A percentile compares a stretch with the other conserved stretches of the same genome.
Conservation (phyloP, 306 rosid species). For the Prunus persica region Prunus_persica_NCBIv2 NC_034012.1:3660001-3660500, state of each 20-base stretch:
- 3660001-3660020: slow-evolving; percentile 95
- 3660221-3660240: slow-evolving; percentile 76
- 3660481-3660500: slow-evolving; percentile 58
- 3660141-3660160: neutral
- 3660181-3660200: slow-evolving; percentile 21
- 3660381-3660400: slow-evolving; percentile 76
- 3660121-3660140: slow-evolving; percentile 59
- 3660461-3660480: slow-evolving; percentile 69
- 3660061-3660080: slow-evolving; percentile 57
- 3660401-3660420: slow-evolving; percentile 58
- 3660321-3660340: slow-evolving; percentile 75
- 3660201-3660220: slow-evolving; percentile 74
- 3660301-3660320: slow-evolving; percentile 68
- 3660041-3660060: slow-evolving; percentile 42
- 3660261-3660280: slow-evolving; percentile 61
- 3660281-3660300: slow-evolving; percentile 55
- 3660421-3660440: slow-evolving; percentile 65
- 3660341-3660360: slow-evolving; percentile 61
- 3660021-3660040: slow-evolving; percentile 68
- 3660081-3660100: slow-evolving; percentile 67
- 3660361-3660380: slow-evolving; percentile 73
- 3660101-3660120: slow-evolving; percentile 62
- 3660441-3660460: slow-evolving; percentile 78
- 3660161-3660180: slow-evolving; percentile 15
- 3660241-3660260: slow-evolving; percentile 60